Conservation (phyloP, 768 basidiomycete genomes). For the Xerocomus brunneocitrinus region DNA sequence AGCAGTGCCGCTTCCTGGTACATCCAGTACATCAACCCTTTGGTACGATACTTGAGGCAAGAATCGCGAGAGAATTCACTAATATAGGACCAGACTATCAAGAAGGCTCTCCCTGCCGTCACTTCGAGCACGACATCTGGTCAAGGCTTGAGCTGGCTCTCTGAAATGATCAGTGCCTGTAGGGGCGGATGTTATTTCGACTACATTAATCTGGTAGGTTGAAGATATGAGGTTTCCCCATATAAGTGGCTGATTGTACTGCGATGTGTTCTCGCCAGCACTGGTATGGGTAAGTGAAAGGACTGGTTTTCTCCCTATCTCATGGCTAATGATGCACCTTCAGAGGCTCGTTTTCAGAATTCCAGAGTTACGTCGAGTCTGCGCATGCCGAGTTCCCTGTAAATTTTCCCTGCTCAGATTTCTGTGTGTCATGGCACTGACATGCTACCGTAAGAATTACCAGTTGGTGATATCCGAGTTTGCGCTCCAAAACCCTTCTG, state of each 20-base stretch:
- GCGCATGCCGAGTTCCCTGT: slow-evolving; percentile 29
- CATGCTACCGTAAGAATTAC: slow-evolving; percentile 8
- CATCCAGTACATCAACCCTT: slow-evolving; percentile 33
- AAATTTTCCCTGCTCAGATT: background rate
- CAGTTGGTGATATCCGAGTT: slow-evolving; percentile 31
- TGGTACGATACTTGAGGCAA: slow-evolving; percentile 21
- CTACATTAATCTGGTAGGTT: slow-evolving; percentile 32
- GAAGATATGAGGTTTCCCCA: background rate
- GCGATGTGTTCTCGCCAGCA: slow-evolving; percentile 10
- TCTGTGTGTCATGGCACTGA: slow-evolving; percentile 2
- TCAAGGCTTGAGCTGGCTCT: slow-evolving; percentile 34
- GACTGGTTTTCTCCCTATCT: background rate
- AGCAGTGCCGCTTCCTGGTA: slow-evolving; percentile 34
- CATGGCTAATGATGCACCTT: slow-evolving; percentile 3
- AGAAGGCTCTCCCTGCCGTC: slow-evolving; percentile 37
- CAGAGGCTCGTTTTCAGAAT: slow-evolving; percentile 26
- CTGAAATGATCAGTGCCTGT: slow-evolving; percentile 33
- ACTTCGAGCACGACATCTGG: slow-evolving; percentile 31
- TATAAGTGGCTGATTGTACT: background rate
- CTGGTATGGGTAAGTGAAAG: slow-evolving; percentile 26
- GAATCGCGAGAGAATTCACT: background rate
- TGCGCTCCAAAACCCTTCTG: slow-evolving; percentile 30
- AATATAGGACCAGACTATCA: slow-evolving; percentile 25
- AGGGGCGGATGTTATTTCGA: slow-evolving; percentile 33
- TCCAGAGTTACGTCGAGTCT: slow-evolving; percentile 25